phyloP scores from a whole-genome alignment of 345 rosid genomes.

The Lepidium sativum region DNA sequence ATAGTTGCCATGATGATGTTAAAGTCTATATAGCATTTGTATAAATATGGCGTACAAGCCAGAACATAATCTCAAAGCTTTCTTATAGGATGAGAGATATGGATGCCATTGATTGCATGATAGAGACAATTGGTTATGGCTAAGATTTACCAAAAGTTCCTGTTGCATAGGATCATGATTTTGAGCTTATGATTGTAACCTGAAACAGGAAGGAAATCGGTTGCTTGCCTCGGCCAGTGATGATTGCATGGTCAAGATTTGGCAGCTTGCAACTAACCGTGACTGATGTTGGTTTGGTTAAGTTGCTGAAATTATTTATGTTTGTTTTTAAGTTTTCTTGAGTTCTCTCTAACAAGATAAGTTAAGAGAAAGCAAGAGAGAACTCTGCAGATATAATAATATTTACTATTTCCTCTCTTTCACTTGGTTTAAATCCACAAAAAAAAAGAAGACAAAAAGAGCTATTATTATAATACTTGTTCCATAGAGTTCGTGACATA shows the following conservation, averaged over 20 bases:
- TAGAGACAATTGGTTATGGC: neutral
- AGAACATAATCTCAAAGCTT: neutral
- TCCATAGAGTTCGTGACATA: too few species aligned
- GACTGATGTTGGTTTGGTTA: constrained; percentile 8
- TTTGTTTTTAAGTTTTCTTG: neutral
- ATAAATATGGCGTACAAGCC: neutral
- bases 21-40: neutral
- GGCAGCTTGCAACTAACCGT: constrained; percentile 47
- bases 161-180: neutral
- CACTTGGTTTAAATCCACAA: too few species aligned
- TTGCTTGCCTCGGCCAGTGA: constrained; percentile 84
- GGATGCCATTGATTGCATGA: neutral
- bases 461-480: too few species aligned
- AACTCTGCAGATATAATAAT: too few species aligned
- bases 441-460: too few species aligned
- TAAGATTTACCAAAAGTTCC: neutral
- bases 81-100: neutral
- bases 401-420: too few species aligned
- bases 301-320: neutral
- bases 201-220: constrained; percentile 23
- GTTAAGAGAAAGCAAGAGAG: neutral
- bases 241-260: constrained; percentile 67
- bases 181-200: neutral
- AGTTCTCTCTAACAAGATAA: neutral
- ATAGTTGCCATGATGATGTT: neutral